Evolutionary conservation across 208 protist genomes (phyloP), one percentile per base, ranked within the genome.

Genomic region (Kentomonas sorsogonicus): DNA sequence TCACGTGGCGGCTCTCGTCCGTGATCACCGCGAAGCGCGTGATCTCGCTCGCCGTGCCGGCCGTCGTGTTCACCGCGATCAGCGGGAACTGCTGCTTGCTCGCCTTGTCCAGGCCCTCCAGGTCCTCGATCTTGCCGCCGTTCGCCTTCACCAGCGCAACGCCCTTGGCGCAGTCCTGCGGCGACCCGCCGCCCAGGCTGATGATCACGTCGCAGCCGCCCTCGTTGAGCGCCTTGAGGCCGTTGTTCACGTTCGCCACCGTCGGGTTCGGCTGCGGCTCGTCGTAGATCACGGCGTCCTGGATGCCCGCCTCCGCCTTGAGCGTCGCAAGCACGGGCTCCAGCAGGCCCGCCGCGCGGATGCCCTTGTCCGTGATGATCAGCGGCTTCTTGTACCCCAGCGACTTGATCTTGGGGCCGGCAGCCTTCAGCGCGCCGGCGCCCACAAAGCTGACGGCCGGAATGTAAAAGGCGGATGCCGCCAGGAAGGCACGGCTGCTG

Each of bases 1-100:
- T 84, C 34, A 77, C 50, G 65, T 84, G 74, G 22, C 73, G 69
- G 38, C 25, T 62, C 63, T 89, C 81, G 40, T 84, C 77, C 11
- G 91, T 94, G 61, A 97, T 79, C 31, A 97, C 83, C 15, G 85
- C 53, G 62, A 95, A 93, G 43, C 83, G 85, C 6, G 91, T 97
- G 31, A 95, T 81, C 77, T 97, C 91, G 33, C 79, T 91, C 16
- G 82, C 91, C 13, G 91, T 97, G 31, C 89, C 91, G 34, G 86
- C 75, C 2, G 91, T 95, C 7, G 89, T 97, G 54, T 90, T 92
- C 26, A 97, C 76, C 25, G 80, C 79, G 34, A 90, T 70, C 33
- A 89, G 57, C 3, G 41, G 41, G 61, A 74, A 88, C 57, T 81
- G 76, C 20, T 63, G 66, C 56, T 71, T 73, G 30, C 55, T 48